phyloP scores from a whole-genome alignment of 2,329 filamentous ascomycete species.

The Xylaria sp. region DNA sequence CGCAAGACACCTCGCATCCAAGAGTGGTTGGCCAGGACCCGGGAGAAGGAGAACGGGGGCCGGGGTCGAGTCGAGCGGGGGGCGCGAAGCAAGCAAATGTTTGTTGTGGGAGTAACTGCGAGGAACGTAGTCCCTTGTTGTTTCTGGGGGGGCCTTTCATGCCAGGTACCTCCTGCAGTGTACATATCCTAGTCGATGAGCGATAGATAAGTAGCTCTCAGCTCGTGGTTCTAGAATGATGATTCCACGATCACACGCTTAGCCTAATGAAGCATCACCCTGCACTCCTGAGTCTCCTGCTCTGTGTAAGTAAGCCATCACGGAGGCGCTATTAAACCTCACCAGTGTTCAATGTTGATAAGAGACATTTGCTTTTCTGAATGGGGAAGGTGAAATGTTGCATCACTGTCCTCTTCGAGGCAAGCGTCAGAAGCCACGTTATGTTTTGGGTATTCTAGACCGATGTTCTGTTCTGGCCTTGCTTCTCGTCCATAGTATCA shows the following conservation, averaged over 20 bases:
- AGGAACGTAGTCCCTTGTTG: too few species aligned
- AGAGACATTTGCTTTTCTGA: constrained; percentile 9
- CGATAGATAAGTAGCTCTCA: constrained; percentile 13
- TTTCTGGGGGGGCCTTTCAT: too few species aligned
- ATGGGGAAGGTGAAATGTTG: constrained; percentile 12
- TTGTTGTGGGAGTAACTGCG: too few species aligned
- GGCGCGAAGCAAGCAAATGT: too few species aligned
- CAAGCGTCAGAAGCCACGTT: background rate
- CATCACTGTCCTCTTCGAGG: background rate
- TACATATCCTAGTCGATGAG: too few species aligned
- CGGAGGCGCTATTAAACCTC: too few species aligned
- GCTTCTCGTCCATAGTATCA: too few species aligned
- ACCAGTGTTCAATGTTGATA: constrained; percentile 8
- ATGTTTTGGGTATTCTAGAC: background rate
- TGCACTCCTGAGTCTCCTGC: background rate
- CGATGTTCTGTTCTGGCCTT: too few species aligned
- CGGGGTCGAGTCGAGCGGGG: too few species aligned
- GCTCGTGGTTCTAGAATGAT: constrained; percentile 25
- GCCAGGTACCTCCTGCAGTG: background rate
- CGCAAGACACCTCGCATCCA: background rate
- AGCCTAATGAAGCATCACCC: too few species aligned
- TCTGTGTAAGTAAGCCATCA: background rate
- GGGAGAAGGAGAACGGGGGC: too few species aligned
- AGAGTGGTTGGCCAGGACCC: too few species aligned
- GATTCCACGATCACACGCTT: background rate